phyloP scores from a whole-genome alignment of 768 basidiomycete genomes.

The Hydnum rufescens region DNA sequence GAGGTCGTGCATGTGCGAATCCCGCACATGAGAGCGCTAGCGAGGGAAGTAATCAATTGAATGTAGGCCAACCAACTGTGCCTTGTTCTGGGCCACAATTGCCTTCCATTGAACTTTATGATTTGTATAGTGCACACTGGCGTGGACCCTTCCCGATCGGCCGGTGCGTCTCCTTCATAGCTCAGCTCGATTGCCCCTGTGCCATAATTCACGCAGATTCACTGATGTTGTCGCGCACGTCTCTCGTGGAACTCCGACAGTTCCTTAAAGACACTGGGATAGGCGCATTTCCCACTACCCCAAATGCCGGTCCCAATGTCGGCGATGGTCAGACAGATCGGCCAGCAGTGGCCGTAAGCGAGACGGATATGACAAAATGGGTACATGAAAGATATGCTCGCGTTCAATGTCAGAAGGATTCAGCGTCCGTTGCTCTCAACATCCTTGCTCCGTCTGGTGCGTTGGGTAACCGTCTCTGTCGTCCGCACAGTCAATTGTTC shows the following conservation, averaged over 20 bases:
- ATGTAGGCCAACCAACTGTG: too few relatives aligned
- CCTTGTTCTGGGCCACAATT: too few relatives aligned
- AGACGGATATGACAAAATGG: background rate
- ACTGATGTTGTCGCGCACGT: background rate
- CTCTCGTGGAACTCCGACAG: background rate
- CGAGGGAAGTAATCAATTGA: too few relatives aligned
- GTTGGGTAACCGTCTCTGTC: background rate
- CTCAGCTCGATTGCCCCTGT: background rate
- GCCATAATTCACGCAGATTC: background rate
- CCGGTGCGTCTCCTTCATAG: background rate
- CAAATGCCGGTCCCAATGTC: background rate
- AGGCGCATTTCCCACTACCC: background rate
- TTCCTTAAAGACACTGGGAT: background rate
- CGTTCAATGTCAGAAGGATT: background rate
- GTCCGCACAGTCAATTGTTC: background rate
- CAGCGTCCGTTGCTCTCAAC: background rate
- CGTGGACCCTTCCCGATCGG: background rate
- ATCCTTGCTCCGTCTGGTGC: background rate
- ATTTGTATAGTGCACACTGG: background rate
- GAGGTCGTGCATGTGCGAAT: too few relatives aligned
- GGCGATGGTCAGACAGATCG: background rate
- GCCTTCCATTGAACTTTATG: too few relatives aligned
- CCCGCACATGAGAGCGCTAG: too few relatives aligned
- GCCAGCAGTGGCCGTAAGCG: background rate
- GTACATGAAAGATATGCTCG: background rate